Conservation (phyloP, 192 early-diverging fungal genomes). For the Backusella psychrophila region DNA sequence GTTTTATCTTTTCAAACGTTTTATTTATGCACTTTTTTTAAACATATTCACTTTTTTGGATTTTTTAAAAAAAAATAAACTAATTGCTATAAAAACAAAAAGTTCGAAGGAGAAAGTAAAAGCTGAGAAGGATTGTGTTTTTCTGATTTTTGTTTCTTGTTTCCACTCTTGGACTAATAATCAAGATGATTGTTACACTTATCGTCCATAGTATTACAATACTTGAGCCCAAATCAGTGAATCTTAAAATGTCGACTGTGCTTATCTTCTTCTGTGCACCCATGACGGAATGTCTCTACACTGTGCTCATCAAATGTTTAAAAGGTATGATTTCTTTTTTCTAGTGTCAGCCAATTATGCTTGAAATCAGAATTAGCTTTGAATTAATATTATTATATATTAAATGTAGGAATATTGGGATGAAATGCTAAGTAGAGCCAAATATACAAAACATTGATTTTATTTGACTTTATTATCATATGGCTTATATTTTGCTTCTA, state of each 20-base stretch:
- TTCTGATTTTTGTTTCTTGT: background rate
- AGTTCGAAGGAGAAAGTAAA: background rate
- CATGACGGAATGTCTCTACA: background rate
- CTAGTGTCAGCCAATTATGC: background rate
- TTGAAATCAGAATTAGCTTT: background rate
- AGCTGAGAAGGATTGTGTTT: background rate
- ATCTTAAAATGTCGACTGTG: background rate
- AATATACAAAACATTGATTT: too few species aligned
- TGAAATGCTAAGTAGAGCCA: too few species aligned
- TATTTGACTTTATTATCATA: background rate
- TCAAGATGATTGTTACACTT: background rate
- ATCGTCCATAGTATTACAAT: background rate
- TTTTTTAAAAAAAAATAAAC: background rate
- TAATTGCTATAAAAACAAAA: background rate
- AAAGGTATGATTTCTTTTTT: background rate
- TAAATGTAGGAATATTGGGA: too few species aligned
- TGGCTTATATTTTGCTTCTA: background rate
- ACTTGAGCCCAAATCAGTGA: background rate
- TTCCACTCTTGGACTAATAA: background rate
- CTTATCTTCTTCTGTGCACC: background rate
- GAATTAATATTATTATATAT: background rate
- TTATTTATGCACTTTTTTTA: background rate
- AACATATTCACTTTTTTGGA: background rate
- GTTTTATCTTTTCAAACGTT: background rate
- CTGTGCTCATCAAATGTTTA: background rate